phyloP scores from a whole-genome alignment of 257 asterid species.

The Echites panduratus region DNA sequence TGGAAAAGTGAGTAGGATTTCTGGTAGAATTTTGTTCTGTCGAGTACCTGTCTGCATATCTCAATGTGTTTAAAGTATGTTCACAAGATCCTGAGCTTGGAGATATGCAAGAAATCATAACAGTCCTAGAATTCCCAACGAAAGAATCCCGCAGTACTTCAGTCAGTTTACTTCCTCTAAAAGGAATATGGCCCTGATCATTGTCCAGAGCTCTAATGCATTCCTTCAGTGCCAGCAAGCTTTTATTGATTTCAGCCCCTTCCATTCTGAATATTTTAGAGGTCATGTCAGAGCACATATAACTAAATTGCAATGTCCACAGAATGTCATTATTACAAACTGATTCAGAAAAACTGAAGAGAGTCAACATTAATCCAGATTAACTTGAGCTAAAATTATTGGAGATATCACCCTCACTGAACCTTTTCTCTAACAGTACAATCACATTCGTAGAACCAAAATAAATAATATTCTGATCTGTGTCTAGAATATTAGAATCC shows the following conservation, averaged over 20 bases:
- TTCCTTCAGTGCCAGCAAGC: conserved; percentile 96
- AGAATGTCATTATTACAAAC: neutral
- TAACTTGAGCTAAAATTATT: neutral
- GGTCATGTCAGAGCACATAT: neutral
- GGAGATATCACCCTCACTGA: neutral
- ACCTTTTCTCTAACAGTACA: neutral
- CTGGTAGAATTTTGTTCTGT: neutral
- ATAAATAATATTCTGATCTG: conserved; percentile 1
- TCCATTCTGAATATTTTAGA: conserved; percentile 67
- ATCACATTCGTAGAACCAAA: neutral
- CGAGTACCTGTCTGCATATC: conserved; percentile 95
- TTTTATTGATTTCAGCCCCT: conserved; percentile 99
- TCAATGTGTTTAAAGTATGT: conserved; percentile 85
- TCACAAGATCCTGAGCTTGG: conserved; percentile 96
- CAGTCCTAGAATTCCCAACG: conserved; percentile 94
- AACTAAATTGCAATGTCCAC: neutral
- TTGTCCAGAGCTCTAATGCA: conserved; percentile 98
- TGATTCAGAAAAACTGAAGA: neutral
- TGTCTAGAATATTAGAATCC: neutral
- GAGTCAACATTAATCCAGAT: neutral
- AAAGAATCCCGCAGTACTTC: conserved; percentile 93
- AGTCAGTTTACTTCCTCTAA: conserved; percentile 95
- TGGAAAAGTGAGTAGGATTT: neutral
- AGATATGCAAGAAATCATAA: conserved; percentile 88
- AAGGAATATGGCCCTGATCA: conserved; percentile 97